Percentiles rank a stretch among this genome's conserved stretches.
phyloP scores from a whole-genome alignment of 768 basidiomycete species.

The Rhizopogon salebrosus region DNA sequence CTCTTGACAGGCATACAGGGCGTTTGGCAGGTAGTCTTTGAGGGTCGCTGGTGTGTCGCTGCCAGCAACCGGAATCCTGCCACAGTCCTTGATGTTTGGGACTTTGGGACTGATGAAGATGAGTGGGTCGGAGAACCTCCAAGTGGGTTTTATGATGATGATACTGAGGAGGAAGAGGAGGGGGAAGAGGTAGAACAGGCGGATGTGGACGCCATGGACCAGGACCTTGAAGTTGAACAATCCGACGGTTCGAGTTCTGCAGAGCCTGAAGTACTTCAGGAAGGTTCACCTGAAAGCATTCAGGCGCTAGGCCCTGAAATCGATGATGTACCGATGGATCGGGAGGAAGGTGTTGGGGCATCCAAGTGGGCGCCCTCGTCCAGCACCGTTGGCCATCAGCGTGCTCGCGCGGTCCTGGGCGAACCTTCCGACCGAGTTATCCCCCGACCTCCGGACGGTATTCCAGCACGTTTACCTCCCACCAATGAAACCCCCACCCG shows the following conservation, averaged over 20 bases:
- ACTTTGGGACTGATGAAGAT: slow-evolving; percentile 73
- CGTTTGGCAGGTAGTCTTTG: slow-evolving; percentile 97
- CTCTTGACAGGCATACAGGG: slow-evolving; percentile 87
- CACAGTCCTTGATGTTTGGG: slow-evolving; percentile 86
- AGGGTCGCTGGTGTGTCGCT: slow-evolving; percentile 91
- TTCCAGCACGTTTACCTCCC: slow-evolving; percentile 30
- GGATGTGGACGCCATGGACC: slow-evolving; percentile 71
- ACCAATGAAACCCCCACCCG: slow-evolving; percentile 59
- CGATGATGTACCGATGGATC: slow-evolving; percentile 29
- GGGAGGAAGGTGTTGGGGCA: slow-evolving; percentile 20
- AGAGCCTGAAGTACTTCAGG: slow-evolving; percentile 22
- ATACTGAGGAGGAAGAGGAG: slow-evolving; percentile 41
- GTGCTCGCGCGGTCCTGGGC: slow-evolving; percentile 13
- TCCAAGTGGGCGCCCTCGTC: slow-evolving; percentile 26
- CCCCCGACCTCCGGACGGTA: slow-evolving; percentile 22
- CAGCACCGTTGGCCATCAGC: slow-evolving; percentile 11
- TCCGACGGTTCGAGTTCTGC: slow-evolving; percentile 28
- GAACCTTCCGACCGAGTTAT: slow-evolving; percentile 21
- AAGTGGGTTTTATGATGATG: slow-evolving; percentile 69
- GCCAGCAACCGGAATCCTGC: slow-evolving; percentile 79
- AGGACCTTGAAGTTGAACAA: slow-evolving; percentile 39
- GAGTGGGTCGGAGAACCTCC: slow-evolving; percentile 81
- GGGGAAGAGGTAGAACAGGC: slow-evolving; percentile 45
- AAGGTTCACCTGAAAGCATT: slow-evolving; percentile 22
- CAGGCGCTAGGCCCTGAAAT: slow-evolving; percentile 21